Evolutionary conservation across 2,329 filamentous ascomycete genomes (phyloP), one percentile per base, ranked within the genome.

Genomic region (Exophiala dermatitidis): DNA sequence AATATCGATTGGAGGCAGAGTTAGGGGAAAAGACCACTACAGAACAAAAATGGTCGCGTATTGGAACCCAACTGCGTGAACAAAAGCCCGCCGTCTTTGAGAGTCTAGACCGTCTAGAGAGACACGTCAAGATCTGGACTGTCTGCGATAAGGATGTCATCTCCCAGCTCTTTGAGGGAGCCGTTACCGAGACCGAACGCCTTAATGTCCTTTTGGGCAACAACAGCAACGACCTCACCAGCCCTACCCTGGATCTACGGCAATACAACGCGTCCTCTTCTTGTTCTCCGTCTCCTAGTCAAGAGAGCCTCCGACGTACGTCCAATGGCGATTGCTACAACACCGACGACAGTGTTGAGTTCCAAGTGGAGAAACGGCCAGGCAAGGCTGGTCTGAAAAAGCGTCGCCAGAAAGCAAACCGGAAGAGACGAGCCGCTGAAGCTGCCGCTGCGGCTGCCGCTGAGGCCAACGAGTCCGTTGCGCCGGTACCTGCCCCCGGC

Each of bases 61-160:
- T 52, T 4, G 42, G 43, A 26, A 26, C 4, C 6, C 43, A 46
- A 32, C 28, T 52, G 19, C 43, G 29, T 33, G 29, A 28, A 6
- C 19, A 48, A 33, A 7, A 41, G 12, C 50, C 43, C 3, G 34
- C 12, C n/a, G 36, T 41, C 8, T 43, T 42, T 29, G 2, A 34
- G 2, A 30, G 37, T 4, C 32, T 52, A 1, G 50, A 47, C 9
- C 6, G 19, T 6, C 37, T 52, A 10, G 26, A 52, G 44, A 5
- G 48, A 37, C 50, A 48, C 26, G 44, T 52, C 12, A 9, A 46
- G 4, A 42, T 30, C n/a, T 52, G 32, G 30, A 52, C 50, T n/a
- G 26, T 26, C 2, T 32, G 7, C 9, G 29, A 52, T 7, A 30
- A 31, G 5, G 28, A 31, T 3, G 12, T 30, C 8, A 52, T 47